A percentile compares a stretch with the other conserved stretches of the same genome.
These are phyloP conservation scores for Akanthomyces uredinophilus DNA, from an alignment of 2,329 filamentous ascomycete genomes.

Conservation along the genomic window DNA sequence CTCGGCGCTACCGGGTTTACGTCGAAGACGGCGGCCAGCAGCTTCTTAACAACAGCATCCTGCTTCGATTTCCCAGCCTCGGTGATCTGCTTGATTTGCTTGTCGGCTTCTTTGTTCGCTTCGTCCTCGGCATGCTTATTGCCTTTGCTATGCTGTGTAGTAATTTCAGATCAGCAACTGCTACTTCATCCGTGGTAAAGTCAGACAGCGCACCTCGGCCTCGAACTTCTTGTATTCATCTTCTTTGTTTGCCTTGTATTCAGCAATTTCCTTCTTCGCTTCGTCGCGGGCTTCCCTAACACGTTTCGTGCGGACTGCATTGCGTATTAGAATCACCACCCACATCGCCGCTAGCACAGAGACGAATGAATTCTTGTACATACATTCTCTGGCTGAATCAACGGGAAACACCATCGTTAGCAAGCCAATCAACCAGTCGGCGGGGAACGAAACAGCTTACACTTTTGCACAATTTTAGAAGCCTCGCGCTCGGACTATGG, in stretches of 20 bases:
- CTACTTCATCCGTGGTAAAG: background rate
- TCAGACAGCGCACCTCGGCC: constrained; percentile 47
- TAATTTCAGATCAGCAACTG: constrained; percentile 2
- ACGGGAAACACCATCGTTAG: constrained; percentile 8
- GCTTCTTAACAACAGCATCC: constrained; percentile 72
- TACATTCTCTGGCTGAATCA: constrained; percentile 78
- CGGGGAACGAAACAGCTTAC: constrained; percentile 43
- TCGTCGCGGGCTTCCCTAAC: constrained; percentile 95
- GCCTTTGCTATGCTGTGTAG: constrained; percentile 77
- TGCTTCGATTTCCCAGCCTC: constrained; percentile 76
- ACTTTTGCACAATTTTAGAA: constrained; percentile 98
- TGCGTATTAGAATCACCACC: background rate
- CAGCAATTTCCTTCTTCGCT: constrained; percentile 95
- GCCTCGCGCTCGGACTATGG: constrained; percentile 92
- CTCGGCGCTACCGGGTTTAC: constrained; percentile 62
- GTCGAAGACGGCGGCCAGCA: constrained; percentile 80
- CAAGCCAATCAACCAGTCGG: background rate
- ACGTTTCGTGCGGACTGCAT: constrained; percentile 73
- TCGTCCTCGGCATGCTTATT: constrained; percentile 74
- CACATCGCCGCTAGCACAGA: background rate
- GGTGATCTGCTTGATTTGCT: constrained; percentile 75
- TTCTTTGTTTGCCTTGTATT: constrained; percentile 85
- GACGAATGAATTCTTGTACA: constrained; percentile 23
- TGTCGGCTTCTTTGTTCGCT: constrained; percentile 76
- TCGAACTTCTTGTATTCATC: constrained; percentile 94